Evolutionary conservation across 371 early-diverging fungal genomes (phyloP), one percentile per base, ranked within the genome.

Genomic region (Paraphysoderma sedebokerense): DNA sequence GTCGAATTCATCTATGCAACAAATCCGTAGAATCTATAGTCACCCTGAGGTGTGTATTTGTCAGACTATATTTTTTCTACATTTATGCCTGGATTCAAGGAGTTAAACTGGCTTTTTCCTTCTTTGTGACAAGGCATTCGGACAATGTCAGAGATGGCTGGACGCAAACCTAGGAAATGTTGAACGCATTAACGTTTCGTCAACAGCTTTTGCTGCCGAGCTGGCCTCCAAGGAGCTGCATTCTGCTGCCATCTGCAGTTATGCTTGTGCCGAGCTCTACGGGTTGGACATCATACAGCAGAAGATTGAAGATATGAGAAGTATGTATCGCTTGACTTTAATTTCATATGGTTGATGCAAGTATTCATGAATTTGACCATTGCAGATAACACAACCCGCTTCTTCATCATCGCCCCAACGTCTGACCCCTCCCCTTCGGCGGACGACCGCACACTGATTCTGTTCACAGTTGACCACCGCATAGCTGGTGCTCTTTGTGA

Each of bases 121-220:
- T n/a, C n/a, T n/a, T n/a, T n/a, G n/a, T n/a, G n/a, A n/a, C n/a
- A 49, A 83, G 77, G 92, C 87, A 0, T 59, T 95, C 32, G 88
- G 86, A 3, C 96, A 95, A 56, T 82, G 83, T 46, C 70, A 74
- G 48, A 59, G 57, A 33, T 95, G 82, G 78, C 60, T 89, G 36
- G 69, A 76, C 23, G 26, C 38, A 0, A 44, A 68, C 1, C 54
- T 54, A 36, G 57, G 81, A 15, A 62, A 74, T 32, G 85, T 79
- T 15, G 80, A 81, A 41, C 66, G 73, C 15, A 65, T 88, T 26
- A 65, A 75, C 0, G 89, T 89, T 13, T 63, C 81, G 23, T 87
- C 88, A 1, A 92, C 93, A 1, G 79, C 84, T 3, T 71, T 77
- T 37, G 96, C 92, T 2, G 96, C 96, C 12, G 76, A 89, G 54